Percentiles rank a stretch among this genome's conserved stretches.
Conservation (phyloP, 2,329 filamentous ascomycete genomes). For the Cladobotryum protrusum region DNA sequence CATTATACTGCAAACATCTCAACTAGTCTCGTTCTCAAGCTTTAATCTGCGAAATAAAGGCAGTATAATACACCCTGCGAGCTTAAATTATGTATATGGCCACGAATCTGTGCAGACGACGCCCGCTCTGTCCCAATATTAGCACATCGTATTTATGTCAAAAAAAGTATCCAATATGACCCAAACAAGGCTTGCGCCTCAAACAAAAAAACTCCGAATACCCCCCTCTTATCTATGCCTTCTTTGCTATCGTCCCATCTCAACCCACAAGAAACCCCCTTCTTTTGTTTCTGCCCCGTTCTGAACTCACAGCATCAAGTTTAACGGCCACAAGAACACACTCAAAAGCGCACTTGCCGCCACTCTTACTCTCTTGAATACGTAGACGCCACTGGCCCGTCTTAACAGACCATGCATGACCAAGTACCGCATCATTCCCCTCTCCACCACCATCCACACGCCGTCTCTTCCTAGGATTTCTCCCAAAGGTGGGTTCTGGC, state of each 20-base stretch:
- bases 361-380: conserved; percentile 49
- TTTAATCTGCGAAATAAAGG: no score
- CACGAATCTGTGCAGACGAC: no score
- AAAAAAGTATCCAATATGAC: no score
- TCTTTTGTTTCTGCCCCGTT: conserved; percentile 59
- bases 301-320: conserved; percentile 62
- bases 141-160: no score
- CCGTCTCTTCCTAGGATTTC: conserved; percentile 40
- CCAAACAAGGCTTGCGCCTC: no score
- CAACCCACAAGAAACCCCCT: conserved; percentile 53
- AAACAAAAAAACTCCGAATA: no score
- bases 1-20: no score
- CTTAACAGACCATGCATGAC: conserved; percentile 53
- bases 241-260: not conserved
- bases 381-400: conserved; percentile 67
- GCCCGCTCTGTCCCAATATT: no score
- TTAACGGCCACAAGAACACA: conserved; percentile 71
- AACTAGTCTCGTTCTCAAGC: no score
- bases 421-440: conserved; percentile 9
- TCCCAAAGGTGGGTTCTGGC: conserved; percentile 16
- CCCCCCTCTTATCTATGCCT: no score
- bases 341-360: conserved; percentile 53
- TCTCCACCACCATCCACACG: conserved; percentile 28
- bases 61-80: no score
- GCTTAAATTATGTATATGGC: no score